Base-by-base conservation (phyloP, 2,329 filamentous ascomycete genomes). In the Fusarium domesticum region DNA sequence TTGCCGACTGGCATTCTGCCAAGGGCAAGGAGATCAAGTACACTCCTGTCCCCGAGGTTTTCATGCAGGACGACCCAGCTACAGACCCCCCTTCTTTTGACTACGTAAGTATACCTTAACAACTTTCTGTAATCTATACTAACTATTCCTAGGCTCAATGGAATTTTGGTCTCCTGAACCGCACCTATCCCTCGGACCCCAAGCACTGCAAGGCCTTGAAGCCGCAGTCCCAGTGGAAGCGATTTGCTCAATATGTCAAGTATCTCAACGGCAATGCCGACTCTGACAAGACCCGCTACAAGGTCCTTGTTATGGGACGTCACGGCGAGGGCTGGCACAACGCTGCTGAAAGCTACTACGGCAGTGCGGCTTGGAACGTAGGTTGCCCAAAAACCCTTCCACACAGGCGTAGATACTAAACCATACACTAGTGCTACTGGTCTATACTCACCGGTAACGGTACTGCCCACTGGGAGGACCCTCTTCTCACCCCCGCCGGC, bases 321-420 rank as follows among this genome's bases (percentile, higher is more conserved):
- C 85, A 89, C 59, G 85, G 85, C 17, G 77, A 89, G 64, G 85
- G 85, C 12, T 80, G 70, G 54, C 78, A 82, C 52, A 83, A 82
- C 51, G 73, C 73, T 6, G 84, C 83, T 14, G 81, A 87, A 64
- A 70, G 71, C 19, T 84, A 73, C 61, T 87, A 85, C 54, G 83
- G 83, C 36, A 87, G 83, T 0, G 76, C 80, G 2, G 80, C 78
- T 3, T 87, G 84, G 84, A 83, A 87, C 60, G 79, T 78, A 63
- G 56, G 77, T 12, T 17, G 12, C 4, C 3, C 6, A 1, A 0
- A 1, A 6, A 10, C 10, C 5, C n/a, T n/a, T n/a, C n/a, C n/a
- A 2, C 5, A 15, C 16, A 18, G 25, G 19, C 32, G 45, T 2
- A 49, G 35, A 17, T 23, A 18, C 3, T n/a, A n/a, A n/a, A n/a